These are phyloP conservation scores for Pleurozium schreberi DNA, from an alignment of 225 moss, liverwort and hornwort genomes.

Conservation along the genomic window DNA sequence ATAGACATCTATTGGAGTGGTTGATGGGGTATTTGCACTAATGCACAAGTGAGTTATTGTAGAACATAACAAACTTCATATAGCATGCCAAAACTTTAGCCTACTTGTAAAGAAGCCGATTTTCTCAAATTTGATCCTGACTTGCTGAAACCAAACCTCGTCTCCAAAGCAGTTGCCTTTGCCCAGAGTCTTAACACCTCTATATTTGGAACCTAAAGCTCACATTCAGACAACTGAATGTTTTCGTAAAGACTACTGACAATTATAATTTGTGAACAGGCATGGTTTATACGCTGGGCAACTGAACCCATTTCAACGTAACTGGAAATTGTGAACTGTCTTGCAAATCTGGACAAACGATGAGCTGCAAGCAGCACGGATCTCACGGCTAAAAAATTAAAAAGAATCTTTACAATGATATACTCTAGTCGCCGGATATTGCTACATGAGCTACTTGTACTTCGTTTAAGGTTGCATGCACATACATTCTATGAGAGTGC, in stretches of 20 bases:
- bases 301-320: background rate
- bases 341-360: background rate
- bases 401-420: constrained; percentile 22
- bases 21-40: background rate
- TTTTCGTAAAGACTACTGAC: too few species aligned
- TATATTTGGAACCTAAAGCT: background rate
- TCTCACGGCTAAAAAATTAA: background rate
- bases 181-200: background rate
- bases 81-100: background rate
- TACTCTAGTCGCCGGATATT: constrained; percentile 50
- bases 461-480: constrained; percentile 72
- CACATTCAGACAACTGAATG: background rate
- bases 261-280: background rate
- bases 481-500: constrained; percentile 78
- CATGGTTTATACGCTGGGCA: background rate
- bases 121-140: background rate
- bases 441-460: constrained; percentile 71
- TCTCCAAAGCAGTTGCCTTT: background rate
- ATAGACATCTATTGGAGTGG: background rate
- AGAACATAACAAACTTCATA: background rate
- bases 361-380: background rate
- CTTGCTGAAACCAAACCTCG: background rate
- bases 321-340: background rate
- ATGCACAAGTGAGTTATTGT: background rate
- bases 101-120: background rate